These are phyloP conservation scores for Akanthomyces dipterigenus DNA, from an alignment of 2,329 filamentous ascomycete genomes.

Conservation along the genomic window DNA sequence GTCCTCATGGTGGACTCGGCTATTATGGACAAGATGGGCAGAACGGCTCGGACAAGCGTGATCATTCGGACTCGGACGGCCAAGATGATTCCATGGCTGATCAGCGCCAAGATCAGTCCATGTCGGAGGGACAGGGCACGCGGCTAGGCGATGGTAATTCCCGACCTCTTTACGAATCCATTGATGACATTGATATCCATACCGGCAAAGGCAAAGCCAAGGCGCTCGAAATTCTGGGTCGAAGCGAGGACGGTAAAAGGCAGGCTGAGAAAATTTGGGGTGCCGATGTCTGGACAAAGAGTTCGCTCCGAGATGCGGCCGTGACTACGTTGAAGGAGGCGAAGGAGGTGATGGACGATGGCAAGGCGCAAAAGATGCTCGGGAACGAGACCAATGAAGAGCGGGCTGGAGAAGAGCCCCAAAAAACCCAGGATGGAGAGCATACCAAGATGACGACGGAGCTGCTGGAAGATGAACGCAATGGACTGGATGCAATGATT, in stretches of 20 bases:
- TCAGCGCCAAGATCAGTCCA: neutral
- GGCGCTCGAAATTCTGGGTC: conserved; percentile 45
- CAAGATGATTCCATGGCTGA: neutral
- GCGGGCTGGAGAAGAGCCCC: conserved; percentile 30
- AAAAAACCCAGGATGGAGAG: conserved; percentile 32
- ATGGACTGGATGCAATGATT: conserved; percentile 39
- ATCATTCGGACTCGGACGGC: neutral
- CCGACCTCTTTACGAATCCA: conserved; percentile 33
- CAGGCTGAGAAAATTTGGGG: conserved; percentile 47
- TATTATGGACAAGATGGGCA: conserved; percentile 13
- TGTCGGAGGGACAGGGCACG: neutral
- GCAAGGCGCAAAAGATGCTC: conserved; percentile 27
- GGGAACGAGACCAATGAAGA: neutral
- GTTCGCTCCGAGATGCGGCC: conserved; percentile 16
- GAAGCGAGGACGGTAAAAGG: conserved; percentile 43
- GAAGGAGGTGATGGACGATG: conserved; percentile 30
- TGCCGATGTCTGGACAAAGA: conserved; percentile 37
- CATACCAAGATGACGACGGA: conserved; percentile 32
- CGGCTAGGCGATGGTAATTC: neutral
- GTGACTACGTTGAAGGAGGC: neutral
- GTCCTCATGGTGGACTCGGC: conserved; percentile 20
- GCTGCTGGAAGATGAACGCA: conserved; percentile 38
- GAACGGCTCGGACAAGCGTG: neutral
- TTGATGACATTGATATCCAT: conserved; percentile 38
- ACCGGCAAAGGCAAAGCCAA: conserved; percentile 41